Evolutionary conservation across 257 asterid species (phyloP).

Genomic region (Nyctanthes arbortristis): DNA sequence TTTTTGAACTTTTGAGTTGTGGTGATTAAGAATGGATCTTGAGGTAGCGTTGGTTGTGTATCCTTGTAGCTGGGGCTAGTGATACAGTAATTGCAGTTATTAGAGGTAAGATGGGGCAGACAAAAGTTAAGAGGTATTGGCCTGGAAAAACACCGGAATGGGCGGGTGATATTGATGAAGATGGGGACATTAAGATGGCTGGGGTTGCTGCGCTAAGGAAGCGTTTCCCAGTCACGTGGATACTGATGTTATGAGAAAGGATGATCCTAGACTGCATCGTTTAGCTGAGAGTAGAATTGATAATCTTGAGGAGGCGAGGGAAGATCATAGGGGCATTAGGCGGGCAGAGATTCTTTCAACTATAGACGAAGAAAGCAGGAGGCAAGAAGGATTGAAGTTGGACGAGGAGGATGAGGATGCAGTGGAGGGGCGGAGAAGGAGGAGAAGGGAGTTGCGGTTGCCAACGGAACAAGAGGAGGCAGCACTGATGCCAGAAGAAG

Average conservation of each 20-base stretch:
- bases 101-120: slow-evolving; percentile 91
- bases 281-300: slow-evolving; percentile 80
- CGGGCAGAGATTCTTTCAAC: slow-evolving; percentile 95
- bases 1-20: no score
- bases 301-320: slow-evolving; percentile 80
- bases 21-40: slow-evolving; percentile 2
- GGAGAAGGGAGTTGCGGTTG: slow-evolving; percentile 65
- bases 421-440: slow-evolving; percentile 73
- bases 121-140: slow-evolving; percentile 95
- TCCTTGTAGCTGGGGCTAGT: slow-evolving; percentile 66
- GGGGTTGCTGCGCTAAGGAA: slow-evolving; percentile 58
- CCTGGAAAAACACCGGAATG: slow-evolving; percentile 97
- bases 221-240: slow-evolving; percentile 63
- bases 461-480: slow-evolving; percentile 77
- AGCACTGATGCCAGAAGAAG: slow-evolving; percentile 61
- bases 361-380: slow-evolving; percentile 70
- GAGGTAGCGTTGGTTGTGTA: slow-evolving; percentile 11
- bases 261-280: slow-evolving; percentile 85
- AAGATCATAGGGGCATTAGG: slow-evolving; percentile 85
- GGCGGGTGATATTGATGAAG: slow-evolving; percentile 85
- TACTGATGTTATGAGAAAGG: slow-evolving; percentile 44
- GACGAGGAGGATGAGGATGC: slow-evolving; percentile 92
- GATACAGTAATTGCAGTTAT: slow-evolving; percentile 73
- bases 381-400: slow-evolving; percentile 56
- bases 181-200: slow-evolving; percentile 58